These are phyloP conservation scores for Auricularia auricula-judae DNA, from an alignment of 768 basidiomycete species.

Conservation along the genomic window DNA sequence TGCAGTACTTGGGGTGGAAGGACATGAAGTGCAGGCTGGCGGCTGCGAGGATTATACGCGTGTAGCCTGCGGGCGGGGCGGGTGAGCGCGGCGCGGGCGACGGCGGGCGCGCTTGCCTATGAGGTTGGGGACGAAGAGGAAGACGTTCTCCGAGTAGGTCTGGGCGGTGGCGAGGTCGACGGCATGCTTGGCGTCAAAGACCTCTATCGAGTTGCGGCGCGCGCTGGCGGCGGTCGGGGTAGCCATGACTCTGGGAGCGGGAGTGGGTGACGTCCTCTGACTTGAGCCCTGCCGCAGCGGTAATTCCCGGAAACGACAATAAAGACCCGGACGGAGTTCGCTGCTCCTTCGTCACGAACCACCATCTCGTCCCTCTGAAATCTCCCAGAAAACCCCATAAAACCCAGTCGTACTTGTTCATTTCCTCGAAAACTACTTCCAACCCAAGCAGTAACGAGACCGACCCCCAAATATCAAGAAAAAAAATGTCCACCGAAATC, in stretches of 20 bases:
- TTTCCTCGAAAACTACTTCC: neutral
- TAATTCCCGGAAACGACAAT: neutral
- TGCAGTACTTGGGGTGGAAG: constrained; percentile 88
- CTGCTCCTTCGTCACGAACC: neutral
- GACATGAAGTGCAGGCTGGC: constrained; percentile 88
- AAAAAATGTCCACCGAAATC: constrained; percentile 7
- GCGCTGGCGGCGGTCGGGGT: constrained; percentile 14
- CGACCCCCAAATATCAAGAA: neutral
- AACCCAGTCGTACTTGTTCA: constrained; percentile 1
- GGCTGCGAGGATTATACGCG: constrained; percentile 82
- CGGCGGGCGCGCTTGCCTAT: constrained; percentile 51
- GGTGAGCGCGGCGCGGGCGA: constrained; percentile 3
- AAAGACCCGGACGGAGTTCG: neutral
- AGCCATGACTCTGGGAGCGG: neutral
- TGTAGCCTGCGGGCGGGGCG: constrained; percentile 51
- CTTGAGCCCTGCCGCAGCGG: neutral
- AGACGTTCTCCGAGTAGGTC: constrained; percentile 88
- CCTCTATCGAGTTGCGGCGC: constrained; percentile 47
- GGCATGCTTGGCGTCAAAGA: constrained; percentile 75
- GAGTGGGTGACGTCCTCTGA: neutral
- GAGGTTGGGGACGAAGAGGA: constrained; percentile 92
- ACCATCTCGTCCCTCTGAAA: neutral
- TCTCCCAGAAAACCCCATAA: neutral
- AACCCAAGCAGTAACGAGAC: constrained; percentile 1
- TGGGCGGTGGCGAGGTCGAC: constrained; percentile 82